Percentiles rank a stretch among this genome's conserved stretches.
These are phyloP conservation scores for Paramecium caudatum DNA, from an alignment of 73 alveolate genomes.

Conservation along the genomic window DNA sequence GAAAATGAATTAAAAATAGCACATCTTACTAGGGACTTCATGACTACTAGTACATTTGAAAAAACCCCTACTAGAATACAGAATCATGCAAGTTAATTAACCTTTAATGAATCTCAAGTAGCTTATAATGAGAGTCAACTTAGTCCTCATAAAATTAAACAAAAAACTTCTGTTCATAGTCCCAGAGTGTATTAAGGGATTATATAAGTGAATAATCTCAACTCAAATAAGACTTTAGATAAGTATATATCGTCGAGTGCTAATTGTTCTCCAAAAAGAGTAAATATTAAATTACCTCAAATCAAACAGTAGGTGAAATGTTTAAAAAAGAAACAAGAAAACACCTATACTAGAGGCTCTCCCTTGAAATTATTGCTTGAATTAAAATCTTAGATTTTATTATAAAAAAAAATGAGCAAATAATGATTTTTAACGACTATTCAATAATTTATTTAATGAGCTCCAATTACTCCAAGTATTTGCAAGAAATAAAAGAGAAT, in stretches of 20 bases:
- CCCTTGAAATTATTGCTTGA: conserved; percentile 48
- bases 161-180: conserved; percentile 13
- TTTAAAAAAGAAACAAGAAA: conserved; percentile 9
- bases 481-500: conserved; percentile 63
- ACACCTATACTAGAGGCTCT: background rate
- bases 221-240: conserved; percentile 19
- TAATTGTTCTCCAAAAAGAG: conserved; percentile 20
- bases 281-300: background rate
- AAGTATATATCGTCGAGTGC: conserved; percentile 4
- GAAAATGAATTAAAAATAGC: conserved; percentile 24
- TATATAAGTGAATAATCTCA: background rate
- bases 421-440: conserved; percentile 56
- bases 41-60: conserved; percentile 39
- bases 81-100: background rate
- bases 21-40: background rate
- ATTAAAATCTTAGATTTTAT: conserved; percentile 51
- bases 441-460: conserved; percentile 36
- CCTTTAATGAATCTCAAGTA: conserved; percentile 4
- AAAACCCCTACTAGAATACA: conserved; percentile 20
- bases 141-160: background rate
- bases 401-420: conserved; percentile 53
- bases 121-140: background rate
- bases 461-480: conserved; percentile 15
- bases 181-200: conserved; percentile 3
- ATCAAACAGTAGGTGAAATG: background rate